Conservation (phyloP, 495 filamentous ascomycete genomes). For the Lasiosphaeris hirsuta region DNA sequence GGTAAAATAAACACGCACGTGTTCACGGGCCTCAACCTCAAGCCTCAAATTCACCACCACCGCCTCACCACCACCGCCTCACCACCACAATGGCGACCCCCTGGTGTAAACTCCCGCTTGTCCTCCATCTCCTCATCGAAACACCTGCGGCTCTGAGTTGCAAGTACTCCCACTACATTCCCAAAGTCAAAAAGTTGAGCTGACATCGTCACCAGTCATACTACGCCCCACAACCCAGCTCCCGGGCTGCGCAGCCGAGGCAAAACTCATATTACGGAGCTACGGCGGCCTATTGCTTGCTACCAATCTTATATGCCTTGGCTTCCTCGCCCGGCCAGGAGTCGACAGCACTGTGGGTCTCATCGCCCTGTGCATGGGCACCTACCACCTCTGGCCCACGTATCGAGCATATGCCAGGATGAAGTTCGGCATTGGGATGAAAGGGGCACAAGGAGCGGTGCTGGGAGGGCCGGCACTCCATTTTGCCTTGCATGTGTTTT, state of each 20-base stretch:
- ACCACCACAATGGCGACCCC: neutral
- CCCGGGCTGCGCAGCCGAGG: conserved; percentile 25
- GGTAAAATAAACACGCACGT: too few relatives aligned
- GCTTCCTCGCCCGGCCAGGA: conserved; percentile 17
- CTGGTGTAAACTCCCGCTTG: conserved; percentile 15
- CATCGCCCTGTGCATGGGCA: conserved; percentile 29
- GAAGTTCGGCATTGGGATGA: neutral
- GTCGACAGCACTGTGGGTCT: conserved; percentile 18
- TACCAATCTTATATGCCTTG: conserved; percentile 29
- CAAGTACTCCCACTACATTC: too few relatives aligned
- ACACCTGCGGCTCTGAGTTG: conserved; percentile 22
- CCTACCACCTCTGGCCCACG: conserved; percentile 41
- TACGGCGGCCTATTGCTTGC: conserved; percentile 38
- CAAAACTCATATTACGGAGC: conserved; percentile 36
- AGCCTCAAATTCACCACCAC: neutral
- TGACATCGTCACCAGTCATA: neutral
- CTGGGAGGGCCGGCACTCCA: conserved; percentile 32
- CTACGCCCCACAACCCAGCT: conserved; percentile 22
- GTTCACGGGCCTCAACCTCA: too few relatives aligned
- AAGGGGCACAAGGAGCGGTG: conserved; percentile 2
- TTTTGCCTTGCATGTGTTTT: conserved; percentile 25
- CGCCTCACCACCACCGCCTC: conserved; percentile 2
- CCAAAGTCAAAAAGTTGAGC: too few relatives aligned
- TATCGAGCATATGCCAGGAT: conserved; percentile 30
- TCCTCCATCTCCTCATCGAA: conserved; percentile 25